These are phyloP conservation scores for Salix viminalis DNA, from an alignment of 345 rosid species.

Conservation along the genomic window DNA sequence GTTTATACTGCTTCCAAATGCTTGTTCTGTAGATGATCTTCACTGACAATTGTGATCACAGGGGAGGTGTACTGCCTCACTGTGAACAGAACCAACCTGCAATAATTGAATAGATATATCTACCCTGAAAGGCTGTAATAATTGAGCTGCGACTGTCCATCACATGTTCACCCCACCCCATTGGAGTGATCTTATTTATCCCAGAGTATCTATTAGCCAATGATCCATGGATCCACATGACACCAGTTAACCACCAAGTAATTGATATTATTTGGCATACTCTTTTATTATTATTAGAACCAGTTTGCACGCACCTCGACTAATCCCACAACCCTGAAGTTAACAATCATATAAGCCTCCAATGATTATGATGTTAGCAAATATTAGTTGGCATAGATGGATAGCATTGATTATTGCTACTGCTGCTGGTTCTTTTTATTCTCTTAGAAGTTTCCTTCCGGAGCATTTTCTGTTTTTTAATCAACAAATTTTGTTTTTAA, in stretches of 20 bases:
- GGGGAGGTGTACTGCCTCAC: neutral
- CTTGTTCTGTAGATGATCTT: neutral
- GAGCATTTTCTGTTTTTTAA: too few species aligned
- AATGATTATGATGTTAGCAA: too few species aligned
- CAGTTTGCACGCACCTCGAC: too few species aligned
- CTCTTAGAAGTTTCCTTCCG: neutral
- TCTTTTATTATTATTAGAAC: too few species aligned
- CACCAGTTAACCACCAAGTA: neutral
- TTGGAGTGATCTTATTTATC: neutral
- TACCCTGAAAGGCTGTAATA: neutral
- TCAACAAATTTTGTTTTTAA: too few species aligned
- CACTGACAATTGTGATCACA: neutral
- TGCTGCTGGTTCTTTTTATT: too few species aligned
- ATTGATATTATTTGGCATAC: neutral
- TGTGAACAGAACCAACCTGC: neutral
- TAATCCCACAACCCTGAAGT: too few species aligned
- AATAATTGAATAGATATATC: neutral
- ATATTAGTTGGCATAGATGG: neutral
- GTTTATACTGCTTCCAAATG: neutral
- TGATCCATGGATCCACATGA: neutral
- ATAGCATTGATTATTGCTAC: too few species aligned
- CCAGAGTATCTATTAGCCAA: neutral
- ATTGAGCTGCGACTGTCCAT: neutral
- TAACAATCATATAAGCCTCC: too few species aligned
- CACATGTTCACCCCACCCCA: neutral